Evolutionary conservation across 208 protist species (phyloP).

Genomic region (Leishmania gerbilli): DNA sequence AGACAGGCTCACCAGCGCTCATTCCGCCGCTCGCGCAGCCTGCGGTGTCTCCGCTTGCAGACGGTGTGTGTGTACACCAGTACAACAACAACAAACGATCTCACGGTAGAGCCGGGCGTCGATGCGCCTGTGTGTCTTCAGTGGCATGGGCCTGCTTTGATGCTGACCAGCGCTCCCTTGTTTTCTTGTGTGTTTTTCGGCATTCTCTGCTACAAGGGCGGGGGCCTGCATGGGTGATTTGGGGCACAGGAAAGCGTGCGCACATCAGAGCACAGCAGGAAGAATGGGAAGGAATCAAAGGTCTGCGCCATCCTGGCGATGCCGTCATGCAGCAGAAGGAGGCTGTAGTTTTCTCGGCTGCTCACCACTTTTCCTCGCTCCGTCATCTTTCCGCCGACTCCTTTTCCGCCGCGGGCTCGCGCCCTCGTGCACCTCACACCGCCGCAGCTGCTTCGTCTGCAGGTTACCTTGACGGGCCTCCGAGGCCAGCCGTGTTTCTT

Average conservation of each 20-base stretch:
- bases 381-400: background rate
- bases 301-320: background rate
- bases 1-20: background rate
- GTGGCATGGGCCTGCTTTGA: too few relatives aligned
- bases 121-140: too few relatives aligned
- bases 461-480: background rate
- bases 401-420: background rate
- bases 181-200: background rate
- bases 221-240: background rate
- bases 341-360: background rate
- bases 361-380: background rate
- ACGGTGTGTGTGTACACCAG: background rate
- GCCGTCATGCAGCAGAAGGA: background rate
- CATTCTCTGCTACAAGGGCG: background rate
- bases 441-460: background rate
- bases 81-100: background rate
- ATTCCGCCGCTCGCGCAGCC: too few relatives aligned
- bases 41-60: background rate
- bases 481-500: background rate
- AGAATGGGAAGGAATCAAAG: too few relatives aligned
- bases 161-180: too few relatives aligned
- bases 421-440: background rate
- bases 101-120: too few relatives aligned
- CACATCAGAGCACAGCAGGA: background rate
- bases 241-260: background rate